Evolutionary conservation across 1,284 basidiomycete species (phyloP), one percentile per base, ranked within the genome.

Genomic region (Grifola frondosa): DNA sequence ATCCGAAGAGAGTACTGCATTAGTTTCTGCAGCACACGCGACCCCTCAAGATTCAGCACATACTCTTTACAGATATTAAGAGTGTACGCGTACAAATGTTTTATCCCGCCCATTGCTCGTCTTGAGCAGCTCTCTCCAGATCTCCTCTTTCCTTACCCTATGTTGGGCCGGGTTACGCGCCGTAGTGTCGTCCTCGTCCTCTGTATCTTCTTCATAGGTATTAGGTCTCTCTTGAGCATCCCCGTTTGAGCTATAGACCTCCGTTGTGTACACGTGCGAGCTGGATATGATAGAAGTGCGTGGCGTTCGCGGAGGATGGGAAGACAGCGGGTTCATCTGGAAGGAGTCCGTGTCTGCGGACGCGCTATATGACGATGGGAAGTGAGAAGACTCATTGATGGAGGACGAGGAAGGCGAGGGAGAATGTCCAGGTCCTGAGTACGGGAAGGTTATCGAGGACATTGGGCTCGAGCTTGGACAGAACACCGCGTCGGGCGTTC

Each of bases 31-130:
- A 24, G 23, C 21, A 29, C 36, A 32, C 21, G 37, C 34, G 42
- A 22, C 11, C 42, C 24, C 40, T 52, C 37, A 40, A 30, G 21
- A 40, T 22, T 19, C 20, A 36, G 30, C 20, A 25, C 25, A 16
- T 15, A 16, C 21, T 13, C 20, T 40, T 34, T 24, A 30, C 31
- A 35, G 23, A 34, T 34, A 37, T 37, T 26, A 50, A 44, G 21
- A 22, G 28, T 23, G 26, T 21, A 8, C 31, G 77, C 85, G 60
- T 66, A 90, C 88, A 59, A 91, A 84, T 21, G 81, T 78, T 64
- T 91, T 91, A 63, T 91, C 88, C 53, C 88, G 73, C 31, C 88
- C 88, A 50, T 78, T 74, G 52, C 83, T 85, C 12, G 84, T 83
- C 53, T 79, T 70, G 39, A 91, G 67, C 62, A 91, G 75, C 47